Evolutionary conservation across 176 grass and related monocot genomes (phyloP).

Genomic region (Aegilops bicornis): DNA sequence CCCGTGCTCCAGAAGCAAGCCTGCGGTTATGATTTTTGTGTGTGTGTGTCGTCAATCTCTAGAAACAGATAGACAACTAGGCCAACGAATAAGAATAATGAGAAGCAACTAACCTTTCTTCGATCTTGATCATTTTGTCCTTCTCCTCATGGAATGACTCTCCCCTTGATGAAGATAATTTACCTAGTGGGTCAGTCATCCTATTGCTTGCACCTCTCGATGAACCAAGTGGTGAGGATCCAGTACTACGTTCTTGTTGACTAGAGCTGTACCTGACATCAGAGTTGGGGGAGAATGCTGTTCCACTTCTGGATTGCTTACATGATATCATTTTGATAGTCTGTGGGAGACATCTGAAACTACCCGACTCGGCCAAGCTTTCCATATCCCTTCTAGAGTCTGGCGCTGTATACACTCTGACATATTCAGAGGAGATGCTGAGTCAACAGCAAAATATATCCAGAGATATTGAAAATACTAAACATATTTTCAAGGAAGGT

Average conservation of each 20-base stretch:
- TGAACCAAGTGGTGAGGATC: conserved; percentile 65
- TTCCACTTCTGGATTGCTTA: conserved; percentile 63
- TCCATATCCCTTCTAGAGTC: conserved; percentile 51
- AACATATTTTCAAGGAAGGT: background rate
- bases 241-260: conserved; percentile 48
- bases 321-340: conserved; percentile 75
- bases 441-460: conserved; percentile 20
- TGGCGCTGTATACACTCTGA: conserved; percentile 43
- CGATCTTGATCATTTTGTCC: conserved; percentile 84
- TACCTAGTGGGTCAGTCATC: conserved; percentile 56
- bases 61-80: background rate
- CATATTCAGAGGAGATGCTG: conserved; percentile 16
- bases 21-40: conserved; percentile 47
- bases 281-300: conserved; percentile 51
- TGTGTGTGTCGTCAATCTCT: conserved; percentile 31
- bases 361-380: conserved; percentile 34
- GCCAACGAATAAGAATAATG: conserved; percentile 8
- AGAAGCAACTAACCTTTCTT: conserved; percentile 92
- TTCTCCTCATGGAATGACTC: conserved; percentile 84
- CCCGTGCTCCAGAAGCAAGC: conserved; percentile 94
- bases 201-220: conserved; percentile 74
- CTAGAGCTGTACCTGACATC: conserved; percentile 46
- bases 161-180: conserved; percentile 63
- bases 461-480: background rate
- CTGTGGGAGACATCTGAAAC: conserved; percentile 72